A percentile compares a stretch with the other conserved stretches of the same genome.
Evolutionary conservation across 768 basidiomycete genomes (phyloP).

Genomic region (Wakefieldia striispora): DNA sequence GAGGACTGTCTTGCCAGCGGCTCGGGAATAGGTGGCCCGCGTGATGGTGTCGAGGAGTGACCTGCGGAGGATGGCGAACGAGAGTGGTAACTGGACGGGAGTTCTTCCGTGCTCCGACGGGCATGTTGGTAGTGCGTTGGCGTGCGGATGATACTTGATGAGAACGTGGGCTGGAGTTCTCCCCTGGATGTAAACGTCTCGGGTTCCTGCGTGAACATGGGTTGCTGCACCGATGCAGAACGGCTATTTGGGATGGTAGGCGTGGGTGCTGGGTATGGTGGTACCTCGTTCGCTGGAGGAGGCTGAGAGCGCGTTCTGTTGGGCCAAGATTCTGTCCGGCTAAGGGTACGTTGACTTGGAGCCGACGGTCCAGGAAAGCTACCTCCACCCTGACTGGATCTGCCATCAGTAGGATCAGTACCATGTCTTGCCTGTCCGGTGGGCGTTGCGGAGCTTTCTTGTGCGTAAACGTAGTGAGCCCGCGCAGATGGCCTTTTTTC

Average conservation of each 20-base stretch:
- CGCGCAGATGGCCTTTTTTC: constrained; percentile 17
- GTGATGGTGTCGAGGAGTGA: constrained; percentile 15
- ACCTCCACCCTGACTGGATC: constrained; percentile 7
- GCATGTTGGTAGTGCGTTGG: constrained; percentile 53
- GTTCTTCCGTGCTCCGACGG: constrained; percentile 29
- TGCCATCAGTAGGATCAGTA: constrained; percentile 22
- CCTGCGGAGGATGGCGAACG: constrained; percentile 24
- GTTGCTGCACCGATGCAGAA: constrained; percentile 11
- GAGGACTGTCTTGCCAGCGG: constrained; percentile 26
- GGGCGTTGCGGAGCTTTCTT: constrained; percentile 13
- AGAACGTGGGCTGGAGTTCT: constrained; percentile 67
- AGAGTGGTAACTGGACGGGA: constrained; percentile 12
- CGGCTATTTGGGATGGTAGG: constrained; percentile 14
- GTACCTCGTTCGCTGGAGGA: constrained; percentile 14
- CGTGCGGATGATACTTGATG: constrained; percentile 64
- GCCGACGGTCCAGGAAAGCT: constrained; percentile 14
- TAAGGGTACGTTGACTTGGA: constrained; percentile 13
- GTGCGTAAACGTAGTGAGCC: constrained; percentile 19
- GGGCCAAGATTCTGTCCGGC: constrained; percentile 14
- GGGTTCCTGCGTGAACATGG: constrained; percentile 23
- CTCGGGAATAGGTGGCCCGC: constrained; percentile 18
- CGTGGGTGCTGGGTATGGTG: constrained; percentile 31
- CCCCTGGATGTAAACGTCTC: constrained; percentile 50
- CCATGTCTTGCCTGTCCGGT: constrained; percentile 22
- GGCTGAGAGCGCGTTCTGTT: constrained; percentile 25